phyloP scores from a whole-genome alignment of 208 protist genomes.

The Endotrypanum monterogeii region DNA sequence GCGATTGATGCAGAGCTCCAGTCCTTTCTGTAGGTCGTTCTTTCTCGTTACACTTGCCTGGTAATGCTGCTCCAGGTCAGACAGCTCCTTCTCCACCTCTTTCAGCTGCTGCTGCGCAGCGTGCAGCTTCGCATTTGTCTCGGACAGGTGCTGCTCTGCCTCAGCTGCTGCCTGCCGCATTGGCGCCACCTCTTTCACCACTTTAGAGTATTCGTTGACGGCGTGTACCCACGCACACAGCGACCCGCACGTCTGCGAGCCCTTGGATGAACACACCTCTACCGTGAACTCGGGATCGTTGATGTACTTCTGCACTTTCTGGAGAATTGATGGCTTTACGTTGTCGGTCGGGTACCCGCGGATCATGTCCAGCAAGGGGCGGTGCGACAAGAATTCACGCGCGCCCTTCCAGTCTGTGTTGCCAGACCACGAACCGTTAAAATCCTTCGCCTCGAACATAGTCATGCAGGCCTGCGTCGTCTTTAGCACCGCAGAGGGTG shows the following conservation, averaged over 20 bases:
- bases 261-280: conserved; percentile 91
- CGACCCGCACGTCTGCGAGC: conserved; percentile 94
- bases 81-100: conserved; percentile 93
- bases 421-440: conserved; percentile 84
- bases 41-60: conserved; percentile 88
- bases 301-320: conserved; percentile 94
- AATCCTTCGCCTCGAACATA: conserved; percentile 94
- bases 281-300: conserved; percentile 95
- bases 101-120: conserved; percentile 89
- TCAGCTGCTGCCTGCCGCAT: conserved; percentile 92
- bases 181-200: conserved; percentile 96
- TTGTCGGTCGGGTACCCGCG: conserved; percentile 96
- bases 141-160: conserved; percentile 86
- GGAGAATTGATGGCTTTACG: conserved; percentile 88
- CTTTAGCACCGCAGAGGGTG: conserved; percentile 94
- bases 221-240: conserved; percentile 97
- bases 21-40: conserved; percentile 88
- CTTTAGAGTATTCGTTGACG: conserved; percentile 95
- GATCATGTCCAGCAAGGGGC: conserved; percentile 94
- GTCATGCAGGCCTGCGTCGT: conserved; percentile 97
- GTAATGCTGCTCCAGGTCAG: conserved; percentile 86
- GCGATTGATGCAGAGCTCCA: conserved; percentile 86
- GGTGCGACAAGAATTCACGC: conserved; percentile 90
- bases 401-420: conserved; percentile 91
- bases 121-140: conserved; percentile 88